Percentiles rank a stretch among this genome's conserved stretches.
Conservation (phyloP, 1,284 basidiomycete species). For the Earliella scabrosa region DNA sequence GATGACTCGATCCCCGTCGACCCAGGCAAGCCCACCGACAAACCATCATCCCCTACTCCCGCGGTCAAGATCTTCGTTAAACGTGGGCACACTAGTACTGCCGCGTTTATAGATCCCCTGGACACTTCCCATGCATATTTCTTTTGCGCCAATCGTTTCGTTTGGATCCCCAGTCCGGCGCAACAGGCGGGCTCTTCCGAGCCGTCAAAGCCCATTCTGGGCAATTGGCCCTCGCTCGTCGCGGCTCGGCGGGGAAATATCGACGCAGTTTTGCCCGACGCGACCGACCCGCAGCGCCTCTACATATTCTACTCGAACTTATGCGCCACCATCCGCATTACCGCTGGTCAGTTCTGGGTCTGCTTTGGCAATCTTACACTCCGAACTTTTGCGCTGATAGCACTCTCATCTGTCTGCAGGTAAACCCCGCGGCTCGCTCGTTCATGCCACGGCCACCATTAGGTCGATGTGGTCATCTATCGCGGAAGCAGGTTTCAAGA, state of each 20-base stretch:
- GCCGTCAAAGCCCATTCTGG: neutral
- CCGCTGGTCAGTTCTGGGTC: too few species aligned
- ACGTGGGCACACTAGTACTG: neutral
- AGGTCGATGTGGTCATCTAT: too few species aligned
- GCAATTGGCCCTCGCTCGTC: neutral
- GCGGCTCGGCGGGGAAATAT: neutral
- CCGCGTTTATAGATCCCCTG: neutral
- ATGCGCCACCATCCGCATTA: neutral
- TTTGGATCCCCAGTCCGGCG: neutral
- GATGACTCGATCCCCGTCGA: too few species aligned
- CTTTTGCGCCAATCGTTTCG: neutral
- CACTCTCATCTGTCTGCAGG: too few species aligned
- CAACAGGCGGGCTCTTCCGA: neutral
- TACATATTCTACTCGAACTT: neutral
- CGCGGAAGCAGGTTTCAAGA: too few species aligned
- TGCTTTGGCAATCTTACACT: too few species aligned
- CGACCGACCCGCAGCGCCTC: neutral
- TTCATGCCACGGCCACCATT: too few species aligned
- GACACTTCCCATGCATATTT: neutral
- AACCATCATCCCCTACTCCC: too few species aligned
- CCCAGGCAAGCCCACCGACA: too few species aligned
- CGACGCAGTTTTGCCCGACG: neutral
- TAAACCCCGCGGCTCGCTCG: too few species aligned
- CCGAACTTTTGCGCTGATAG: too few species aligned
- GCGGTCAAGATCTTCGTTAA: too few species aligned